Evolutionary conservation across 176 grass and related monocot genomes (phyloP), one percentile per base, ranked within the genome.

Genomic region (Luzula sylvatica): DNA sequence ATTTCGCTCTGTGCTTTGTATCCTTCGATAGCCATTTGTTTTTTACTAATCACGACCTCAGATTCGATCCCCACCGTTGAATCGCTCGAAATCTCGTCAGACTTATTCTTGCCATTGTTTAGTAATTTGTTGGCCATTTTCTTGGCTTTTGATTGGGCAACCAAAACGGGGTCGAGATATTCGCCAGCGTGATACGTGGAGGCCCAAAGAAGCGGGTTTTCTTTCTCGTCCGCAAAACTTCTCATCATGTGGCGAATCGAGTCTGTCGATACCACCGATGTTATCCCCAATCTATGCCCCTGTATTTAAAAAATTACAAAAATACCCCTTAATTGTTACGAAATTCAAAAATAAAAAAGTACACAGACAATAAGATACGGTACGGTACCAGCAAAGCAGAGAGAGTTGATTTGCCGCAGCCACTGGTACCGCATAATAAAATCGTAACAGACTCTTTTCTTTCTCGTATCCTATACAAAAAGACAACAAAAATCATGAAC

Each of bases 171-270:
- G 15, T 95, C 88, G 29, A 95, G 76, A 71, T 75, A 95, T 60
- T 95, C 88, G 19, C 88, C 88, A 15, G 83, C 83, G 75, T 95
- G 83, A 65, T 95, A 95, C 50, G 88, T 95, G 20, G 88, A 95
- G 52, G 88, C 88, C 83, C 83, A 95, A n/a, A 95, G 83, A 65
- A 95, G 88, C 16, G 83, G 79, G 42, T 87, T 95, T 75, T 95
- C 50, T 32, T 83, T 83, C 43, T 95, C 88, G 50, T 87, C 83
- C 13, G 74, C 79, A 69, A 95, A 95, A 71, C 88, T 75, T 13
- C 88, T 70, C 88, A 95, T 95, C 88, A 95, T 95, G 69, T 95
- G 88, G 23, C 88, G 83, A 38, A 95, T 83, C 12, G 88, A 95
- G 48, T 95, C 88, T 4, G 88, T 95, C 28, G 88, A 95, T 67